These are phyloP conservation scores for Pseudozyma thailandica DNA, from an alignment of 1,284 basidiomycete genomes.

Conservation along the genomic window DNA sequence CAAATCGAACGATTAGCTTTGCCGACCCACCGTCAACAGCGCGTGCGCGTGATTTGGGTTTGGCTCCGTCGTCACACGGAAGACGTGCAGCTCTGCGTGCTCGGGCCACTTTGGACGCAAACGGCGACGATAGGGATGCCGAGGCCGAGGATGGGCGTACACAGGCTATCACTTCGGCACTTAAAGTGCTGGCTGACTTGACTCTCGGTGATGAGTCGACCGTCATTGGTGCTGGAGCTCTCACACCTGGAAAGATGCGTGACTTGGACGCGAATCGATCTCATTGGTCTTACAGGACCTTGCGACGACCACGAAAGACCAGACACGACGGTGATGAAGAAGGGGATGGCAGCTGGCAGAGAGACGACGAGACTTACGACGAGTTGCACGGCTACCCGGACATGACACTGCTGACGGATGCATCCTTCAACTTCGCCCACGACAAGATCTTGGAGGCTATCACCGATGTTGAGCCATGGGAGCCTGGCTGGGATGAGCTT, in stretches of 20 bases:
- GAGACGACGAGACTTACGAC: slow-evolving; percentile 42
- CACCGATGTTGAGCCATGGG: slow-evolving; percentile 93
- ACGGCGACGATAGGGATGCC: slow-evolving; percentile 7
- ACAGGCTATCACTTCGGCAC: slow-evolving; percentile 34
- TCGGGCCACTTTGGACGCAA: slow-evolving; percentile 1
- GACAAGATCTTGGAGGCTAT: slow-evolving; percentile 90
- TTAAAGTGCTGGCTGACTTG: slow-evolving; percentile 40
- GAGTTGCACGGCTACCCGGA: slow-evolving; percentile 48
- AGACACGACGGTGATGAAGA: slow-evolving; percentile 15
- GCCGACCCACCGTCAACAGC: slow-evolving; percentile 33
- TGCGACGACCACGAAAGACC: slow-evolving; percentile 33
- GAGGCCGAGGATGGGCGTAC: slow-evolving; percentile 26
- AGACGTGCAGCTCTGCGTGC: slow-evolving; percentile 8
- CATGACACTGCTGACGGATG: slow-evolving; percentile 76
- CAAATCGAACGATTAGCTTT: slow-evolving; percentile 50
- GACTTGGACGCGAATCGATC: slow-evolving; percentile 31
- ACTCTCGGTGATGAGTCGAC: slow-evolving; percentile 31
- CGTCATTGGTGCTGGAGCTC: slow-evolving; percentile 1
- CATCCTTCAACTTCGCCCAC: slow-evolving; percentile 90
- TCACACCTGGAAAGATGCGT: slow-evolving; percentile 17
- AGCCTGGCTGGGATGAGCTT: slow-evolving; percentile 91
- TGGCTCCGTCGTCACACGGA: slow-evolving; percentile 15
- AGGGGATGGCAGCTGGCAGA: slow-evolving; percentile 14
- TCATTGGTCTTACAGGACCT: slow-evolving; percentile 42
- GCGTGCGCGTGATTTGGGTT: slow-evolving; percentile 30